Evolutionary conservation across 1,284 basidiomycete genomes (phyloP).

Genomic region (Boletus subluridellus): DNA sequence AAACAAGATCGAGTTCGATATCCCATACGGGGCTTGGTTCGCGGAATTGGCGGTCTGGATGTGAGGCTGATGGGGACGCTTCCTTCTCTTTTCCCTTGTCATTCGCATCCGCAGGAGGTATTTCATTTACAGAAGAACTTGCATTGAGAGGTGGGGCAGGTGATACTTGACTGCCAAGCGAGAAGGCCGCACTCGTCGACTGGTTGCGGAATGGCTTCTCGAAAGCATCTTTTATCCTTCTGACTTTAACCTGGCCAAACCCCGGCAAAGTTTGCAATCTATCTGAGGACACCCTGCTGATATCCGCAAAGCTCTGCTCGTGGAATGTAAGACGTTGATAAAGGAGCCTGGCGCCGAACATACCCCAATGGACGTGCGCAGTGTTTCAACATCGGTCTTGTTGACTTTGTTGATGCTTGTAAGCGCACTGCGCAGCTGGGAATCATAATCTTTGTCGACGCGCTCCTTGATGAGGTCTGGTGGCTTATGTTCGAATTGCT

Average conservation of each 20-base stretch:
- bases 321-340: constrained; percentile 7
- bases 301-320: constrained; percentile 78
- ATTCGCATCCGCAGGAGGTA: constrained; percentile 4
- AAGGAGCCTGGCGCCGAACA: constrained; percentile 30
- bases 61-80: constrained; percentile 1
- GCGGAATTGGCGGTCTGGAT: constrained; percentile 15
- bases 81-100: constrained; percentile 25
- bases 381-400: constrained; percentile 94
- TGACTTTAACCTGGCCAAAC: constrained; percentile 93
- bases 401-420: constrained; percentile 93
- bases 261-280: constrained; percentile 84
- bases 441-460: constrained; percentile 82
- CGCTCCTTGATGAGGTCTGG: constrained; percentile 94
- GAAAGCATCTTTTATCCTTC: constrained; percentile 73
- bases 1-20: constrained; percentile 46
- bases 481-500: constrained; percentile 90
- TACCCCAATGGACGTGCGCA: constrained; percentile 91
- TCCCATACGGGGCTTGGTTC: constrained; percentile 54
- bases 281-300: constrained; percentile 69
- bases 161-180: constrained; percentile 29
- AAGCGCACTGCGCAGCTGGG: constrained; percentile 79
- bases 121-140: constrained; percentile 12
- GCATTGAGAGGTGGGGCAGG: background rate
- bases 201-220: constrained; percentile 72
- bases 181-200: constrained; percentile 50